Percentiles rank a stretch among this genome's conserved stretches.
Evolutionary conservation across 768 basidiomycete species (phyloP).

Genomic region (Leucosporidium yakuticum): DNA sequence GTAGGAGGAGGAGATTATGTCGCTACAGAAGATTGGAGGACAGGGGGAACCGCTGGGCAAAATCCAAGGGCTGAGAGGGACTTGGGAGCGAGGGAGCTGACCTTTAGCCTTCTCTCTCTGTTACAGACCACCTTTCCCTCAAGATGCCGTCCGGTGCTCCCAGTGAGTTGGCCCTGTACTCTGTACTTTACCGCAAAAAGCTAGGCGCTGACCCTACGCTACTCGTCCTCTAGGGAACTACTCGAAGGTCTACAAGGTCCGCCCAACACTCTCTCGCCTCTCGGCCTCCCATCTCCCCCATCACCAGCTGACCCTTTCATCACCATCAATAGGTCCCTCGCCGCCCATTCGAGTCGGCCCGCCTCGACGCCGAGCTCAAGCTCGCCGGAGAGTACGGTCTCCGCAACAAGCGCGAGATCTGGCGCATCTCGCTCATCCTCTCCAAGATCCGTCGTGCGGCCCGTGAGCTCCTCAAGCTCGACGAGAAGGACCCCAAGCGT

Average conservation of each 20-base stretch:
- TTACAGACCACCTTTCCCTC: no score
- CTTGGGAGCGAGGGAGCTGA: no score
- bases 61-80: no score
- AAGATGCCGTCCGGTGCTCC: no score
- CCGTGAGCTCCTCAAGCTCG: slow-evolving; percentile 99
- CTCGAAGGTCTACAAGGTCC: slow-evolving; percentile 16
- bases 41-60: no score
- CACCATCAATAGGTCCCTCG: slow-evolving; percentile 24
- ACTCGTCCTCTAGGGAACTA: background rate
- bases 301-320: background rate
- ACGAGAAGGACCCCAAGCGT: slow-evolving; percentile 98
- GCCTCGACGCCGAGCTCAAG: slow-evolving; percentile 99
- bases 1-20: no score
- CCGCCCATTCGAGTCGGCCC: slow-evolving; percentile 36
- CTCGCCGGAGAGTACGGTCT: slow-evolving; percentile 99
- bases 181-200: no score
- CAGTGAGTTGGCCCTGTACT: no score
- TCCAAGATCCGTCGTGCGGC: slow-evolving; percentile 99
- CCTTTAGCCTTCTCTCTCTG: no score
- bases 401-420: slow-evolving; percentile 99
- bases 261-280: background rate
- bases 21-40: no score
- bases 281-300: background rate
- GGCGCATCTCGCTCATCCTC: slow-evolving; percentile 95
- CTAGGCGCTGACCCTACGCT: background rate